Evolutionary conservation across 106 monocot species (phyloP).

Genomic region (Apostasia shenzhenica): DNA sequence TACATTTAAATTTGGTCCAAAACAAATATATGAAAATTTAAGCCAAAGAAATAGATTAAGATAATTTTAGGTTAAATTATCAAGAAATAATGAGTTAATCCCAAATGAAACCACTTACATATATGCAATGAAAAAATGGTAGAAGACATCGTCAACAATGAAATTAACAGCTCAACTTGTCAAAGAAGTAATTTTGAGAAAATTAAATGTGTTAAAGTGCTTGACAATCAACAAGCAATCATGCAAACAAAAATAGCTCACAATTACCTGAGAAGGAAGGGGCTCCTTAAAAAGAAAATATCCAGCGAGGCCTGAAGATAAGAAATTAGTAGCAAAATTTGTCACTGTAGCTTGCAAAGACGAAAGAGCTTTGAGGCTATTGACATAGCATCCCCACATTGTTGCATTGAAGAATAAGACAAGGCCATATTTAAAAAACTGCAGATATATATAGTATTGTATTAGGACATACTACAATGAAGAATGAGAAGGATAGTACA

Average conservation of each 20-base stretch:
- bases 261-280: conserved; percentile 56
- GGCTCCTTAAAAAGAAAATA: conserved; percentile 79
- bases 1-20: no score
- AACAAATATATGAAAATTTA: no score
- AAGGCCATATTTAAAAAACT: conserved; percentile 73
- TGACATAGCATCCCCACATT: conserved; percentile 99
- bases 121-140: no score
- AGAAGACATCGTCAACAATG: no score
- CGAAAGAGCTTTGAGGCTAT: conserved; percentile 87
- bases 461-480: background rate
- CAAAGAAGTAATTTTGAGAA: no score
- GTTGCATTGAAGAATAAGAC: conserved; percentile 72
- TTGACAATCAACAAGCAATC: background rate
- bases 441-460: conserved; percentile 5
- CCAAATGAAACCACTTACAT: no score
- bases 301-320: conserved; percentile 83
- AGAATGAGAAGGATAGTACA: no score
- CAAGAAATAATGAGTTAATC: no score
- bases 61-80: no score
- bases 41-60: no score
- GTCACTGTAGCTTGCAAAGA: conserved; percentile 96
- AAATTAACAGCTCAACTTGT: no score
- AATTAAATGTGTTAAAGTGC: no score
- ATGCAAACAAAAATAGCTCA: background rate
- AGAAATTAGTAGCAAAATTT: conserved; percentile 88